Evolutionary conservation across 2,329 filamentous ascomycete genomes (phyloP), one percentile per base, ranked within the genome.

Genomic region (Fusarium duplospermum): DNA sequence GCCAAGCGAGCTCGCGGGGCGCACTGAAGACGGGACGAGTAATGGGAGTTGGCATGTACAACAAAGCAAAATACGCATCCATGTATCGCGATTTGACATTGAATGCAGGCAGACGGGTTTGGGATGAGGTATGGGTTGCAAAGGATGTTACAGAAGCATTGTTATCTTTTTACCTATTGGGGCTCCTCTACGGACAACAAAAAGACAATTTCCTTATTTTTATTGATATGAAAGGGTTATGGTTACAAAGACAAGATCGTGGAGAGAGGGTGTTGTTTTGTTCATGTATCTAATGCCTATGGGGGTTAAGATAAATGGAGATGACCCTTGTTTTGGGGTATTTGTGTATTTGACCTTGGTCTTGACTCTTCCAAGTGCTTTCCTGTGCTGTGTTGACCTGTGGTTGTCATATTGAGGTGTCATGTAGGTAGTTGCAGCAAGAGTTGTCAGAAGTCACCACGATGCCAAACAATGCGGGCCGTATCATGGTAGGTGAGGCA

Each of bases 1-100:
- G 83, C 83, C 4, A 86, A 86, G 78, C 79, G 85, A 67, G 82
- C 83, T 5, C 79, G 84, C 38, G 84, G 84, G 68, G 82, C 81
- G 24, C 83, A 84, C 50, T 84, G 77, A 29, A 33, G 50, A n/a
- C n/a, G 45, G 38, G 56, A 64, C 40, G 61, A 50, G 22, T 65
- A 57, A 69, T 64, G 62, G 62, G 54, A 59, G 69, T 45, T 60
- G 59, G 67, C 58, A 70, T 78, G 77, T 78, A 77, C 67, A 78
- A 77, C 67, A 73, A 73, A 70, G 73, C 31, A 58, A 58, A 36
- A 35, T 54, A 67, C 54, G 61, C 64, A 73, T 77, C 74, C 75
- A 73, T 52, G 63, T 45, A 63, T 74, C 64, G 69, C 50, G 38
- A 45, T 66, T 68, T 60, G 69, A 66, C 68, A 71, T 64, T 64